Base-by-base conservation (phyloP, 2,329 filamentous ascomycete species). In the Geosmithia flava region DNA sequence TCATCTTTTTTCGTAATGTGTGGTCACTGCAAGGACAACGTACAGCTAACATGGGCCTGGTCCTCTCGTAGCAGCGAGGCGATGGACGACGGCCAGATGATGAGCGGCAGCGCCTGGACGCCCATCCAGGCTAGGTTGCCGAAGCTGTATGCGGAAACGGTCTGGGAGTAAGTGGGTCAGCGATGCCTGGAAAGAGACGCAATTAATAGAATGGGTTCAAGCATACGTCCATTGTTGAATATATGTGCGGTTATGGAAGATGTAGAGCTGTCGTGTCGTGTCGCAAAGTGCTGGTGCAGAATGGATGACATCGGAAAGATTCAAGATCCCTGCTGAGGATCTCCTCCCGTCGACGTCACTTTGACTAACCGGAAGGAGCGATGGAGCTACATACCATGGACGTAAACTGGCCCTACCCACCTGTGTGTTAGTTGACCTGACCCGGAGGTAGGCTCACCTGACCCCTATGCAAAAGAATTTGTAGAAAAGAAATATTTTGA, bases 81-180 rank as follows among this genome's bases (percentile, higher is more conserved):
- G 50, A 76, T 66, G 53, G 72, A 70, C 16, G 66, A 63, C 2
- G 72, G 72, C 65, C 69, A 74, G 46, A 71, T 41, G 19, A 74
- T 62, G 10, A 75, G 63, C 2, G 72, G 68, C 2, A 71, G 20
- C 10, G 68, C 70, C 56, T 78, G 74, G 8, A 67, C 55, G 39
- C 62, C 53, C 48, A 77, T 65, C 75, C 74, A 78, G 55, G 64
- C 70, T 44, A 74, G 64, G 48, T 73, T 75, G 45, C 68, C 68
- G 59, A 73, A 69, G 55, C 66, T 72, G 59, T 74, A 78, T 15
- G 67, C 57, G 48, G 72, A 68, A 53, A 75, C 63, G 49, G 71
- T 66, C 74, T 78, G 48, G 17, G n/a, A 42, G 20, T 15, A 5
- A 7, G 8, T 4, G 7, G 42, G 42, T 44, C 42, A 44, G 42